phyloP scores from a whole-genome alignment of 139 green algal genomes.

The Penium margaritaceum region DNA sequence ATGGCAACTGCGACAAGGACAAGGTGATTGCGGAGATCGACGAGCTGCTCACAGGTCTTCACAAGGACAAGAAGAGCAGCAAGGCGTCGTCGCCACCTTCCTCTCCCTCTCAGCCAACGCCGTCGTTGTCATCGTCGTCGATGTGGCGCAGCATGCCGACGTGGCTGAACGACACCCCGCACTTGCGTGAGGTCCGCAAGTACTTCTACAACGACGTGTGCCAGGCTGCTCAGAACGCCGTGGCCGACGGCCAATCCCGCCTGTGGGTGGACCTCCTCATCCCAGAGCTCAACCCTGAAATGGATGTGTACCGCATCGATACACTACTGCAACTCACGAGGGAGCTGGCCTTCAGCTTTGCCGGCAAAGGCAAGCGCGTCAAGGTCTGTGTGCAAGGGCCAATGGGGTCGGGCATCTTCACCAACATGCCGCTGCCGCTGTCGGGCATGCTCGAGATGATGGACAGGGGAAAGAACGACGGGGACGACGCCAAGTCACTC shows the following conservation, averaged over 20 bases:
- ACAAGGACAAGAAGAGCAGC: too few relatives aligned
- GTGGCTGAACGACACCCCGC: slow-evolving; percentile 46
- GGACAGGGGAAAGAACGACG: slow-evolving; percentile 68
- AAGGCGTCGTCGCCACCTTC: too few relatives aligned
- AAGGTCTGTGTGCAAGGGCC: slow-evolving; percentile 54
- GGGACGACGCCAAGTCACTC: too few relatives aligned
- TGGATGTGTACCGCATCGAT: slow-evolving; percentile 62
- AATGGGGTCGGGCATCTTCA: slow-evolving; percentile 74
- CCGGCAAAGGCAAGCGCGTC: slow-evolving; percentile 64
- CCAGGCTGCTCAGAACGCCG: slow-evolving; percentile 24
- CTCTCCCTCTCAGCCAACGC: too few relatives aligned
- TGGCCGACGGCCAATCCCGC: slow-evolving; percentile 22
- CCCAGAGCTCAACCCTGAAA: slow-evolving; percentile 45
- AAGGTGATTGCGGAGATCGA: slow-evolving; percentile 37
- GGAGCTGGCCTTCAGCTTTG: slow-evolving; percentile 62
- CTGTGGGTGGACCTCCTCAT: slow-evolving; percentile 31
- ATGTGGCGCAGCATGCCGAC: slow-evolving; percentile 37
- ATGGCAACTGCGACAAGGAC: slow-evolving; percentile 24
- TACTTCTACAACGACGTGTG: slow-evolving; percentile 50
- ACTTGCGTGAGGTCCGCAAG: slow-evolving; percentile 40
- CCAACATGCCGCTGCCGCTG: slow-evolving; percentile 63
- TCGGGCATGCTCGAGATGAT: slow-evolving; percentile 67
- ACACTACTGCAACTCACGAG: slow-evolving; percentile 69
- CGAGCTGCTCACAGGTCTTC: too few relatives aligned
- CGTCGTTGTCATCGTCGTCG: too few relatives aligned